Evolutionary conservation across 129 eudicot genomes (phyloP).

Genomic region (Sambucus nigra): DNA sequence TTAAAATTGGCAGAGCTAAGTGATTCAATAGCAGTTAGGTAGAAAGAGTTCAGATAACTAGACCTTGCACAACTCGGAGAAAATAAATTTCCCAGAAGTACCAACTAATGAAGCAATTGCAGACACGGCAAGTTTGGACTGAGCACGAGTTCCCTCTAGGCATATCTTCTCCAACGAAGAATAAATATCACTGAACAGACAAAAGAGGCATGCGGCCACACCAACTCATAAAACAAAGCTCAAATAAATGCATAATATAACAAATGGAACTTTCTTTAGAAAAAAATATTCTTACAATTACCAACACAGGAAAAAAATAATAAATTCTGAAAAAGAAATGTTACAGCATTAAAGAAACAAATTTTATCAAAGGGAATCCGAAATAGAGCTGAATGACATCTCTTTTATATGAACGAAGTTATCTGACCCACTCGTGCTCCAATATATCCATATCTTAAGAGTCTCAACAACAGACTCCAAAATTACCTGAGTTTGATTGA

Average conservation of each 20-base stretch:
- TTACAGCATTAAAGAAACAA: too few species aligned
- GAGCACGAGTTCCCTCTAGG: constrained; percentile 67
- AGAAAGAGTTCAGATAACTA: constrained; percentile 7
- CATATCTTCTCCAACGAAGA: constrained; percentile 75
- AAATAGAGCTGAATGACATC: neutral
- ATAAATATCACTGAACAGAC: constrained; percentile 53
- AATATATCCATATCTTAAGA: neutral
- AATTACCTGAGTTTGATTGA: constrained; percentile 53
- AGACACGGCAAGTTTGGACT: constrained; percentile 76
- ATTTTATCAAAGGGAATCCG: neutral
- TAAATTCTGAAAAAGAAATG: neutral
- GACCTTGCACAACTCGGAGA: constrained; percentile 70
- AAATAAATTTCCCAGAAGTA: constrained; percentile 36
- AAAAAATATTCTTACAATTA: neutral
- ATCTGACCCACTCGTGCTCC: neutral
- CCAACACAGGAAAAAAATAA: neutral
- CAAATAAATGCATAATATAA: neutral
- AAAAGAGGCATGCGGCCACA: constrained; percentile 13
- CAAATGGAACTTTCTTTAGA: neutral
- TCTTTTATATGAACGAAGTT: neutral
- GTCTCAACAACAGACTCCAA: constrained; percentile 7
- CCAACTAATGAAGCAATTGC: constrained; percentile 54
- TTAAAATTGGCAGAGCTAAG: neutral
- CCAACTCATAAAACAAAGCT: constrained; percentile 3
- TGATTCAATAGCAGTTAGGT: neutral